Evolutionary conservation across 495 filamentous ascomycete genomes (phyloP), one percentile per base, ranked within the genome.

Genomic region (Chaetomidium leptoderma): DNA sequence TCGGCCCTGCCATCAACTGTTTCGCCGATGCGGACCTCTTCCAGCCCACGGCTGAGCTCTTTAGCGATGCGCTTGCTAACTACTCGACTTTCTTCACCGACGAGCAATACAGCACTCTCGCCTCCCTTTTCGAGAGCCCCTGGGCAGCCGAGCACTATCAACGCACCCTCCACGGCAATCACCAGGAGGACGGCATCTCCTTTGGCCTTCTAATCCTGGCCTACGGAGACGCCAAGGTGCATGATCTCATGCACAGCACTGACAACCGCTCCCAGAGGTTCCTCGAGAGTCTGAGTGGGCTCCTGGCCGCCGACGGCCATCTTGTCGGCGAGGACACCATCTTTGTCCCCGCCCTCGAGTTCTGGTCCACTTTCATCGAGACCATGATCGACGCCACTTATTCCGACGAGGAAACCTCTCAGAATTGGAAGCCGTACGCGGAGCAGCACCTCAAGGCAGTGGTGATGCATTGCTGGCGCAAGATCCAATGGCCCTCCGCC

Each of bases 261-360:
- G 73, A 74, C 55, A 67, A 59, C 44, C 78, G 70, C 53, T 78
- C 67, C 43, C 73, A 71, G 71, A 76, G 70, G 42, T 81, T 74
- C 53, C 73, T 86, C 13, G 56, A 68, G 14, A 72, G 77, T 8
- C 69, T 89, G 13, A 78, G 81, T 51, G 81, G 82, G 1, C 76
- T 97, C 19, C 77, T 92, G 46, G 81, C 79, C 27, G 82, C 83
- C 7, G 80, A 87, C 36, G 90, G 91, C 8, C 84, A 86, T 68
- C 83, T 90, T 4, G 85, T 85, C 4, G 83, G 83, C 24, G 89
- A 95, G 16, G 90, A 97, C 63, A 75, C 79, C 42, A 83, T 95
- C 39, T 90, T 89, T 40, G 81, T 87, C 3, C 81, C 83, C 4
- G 84, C 86, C 3, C 75, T 96, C 27, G 89, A 96, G 60, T 96